Evolutionary conservation across 2,329 filamentous ascomycete genomes (phyloP), one percentile per base, ranked within the genome.

Genomic region (Apiospora arundinis): DNA sequence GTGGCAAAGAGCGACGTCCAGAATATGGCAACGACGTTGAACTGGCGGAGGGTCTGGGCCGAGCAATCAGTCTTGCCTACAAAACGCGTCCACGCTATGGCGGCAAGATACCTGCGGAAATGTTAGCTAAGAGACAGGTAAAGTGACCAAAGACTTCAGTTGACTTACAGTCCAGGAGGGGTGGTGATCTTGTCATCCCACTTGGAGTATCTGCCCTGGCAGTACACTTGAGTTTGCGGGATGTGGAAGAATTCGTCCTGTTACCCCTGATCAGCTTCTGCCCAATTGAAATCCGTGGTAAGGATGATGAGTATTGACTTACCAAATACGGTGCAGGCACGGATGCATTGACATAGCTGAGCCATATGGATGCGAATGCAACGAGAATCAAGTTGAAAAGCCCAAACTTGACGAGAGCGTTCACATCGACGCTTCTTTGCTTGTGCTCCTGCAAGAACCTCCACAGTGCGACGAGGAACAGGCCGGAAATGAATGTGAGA

Each of bases 151-250:
- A n/a, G 23, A 63, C 8, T 4, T 18, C 18, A 16, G 42, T 25
- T 2, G 40, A 81, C 85, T 80, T 85, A 94, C 84, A 99, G 84
- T 45, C 95, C 96, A 0, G 96, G 95, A 0, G 96, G 96, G 1
- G 96, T 99, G 0, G 96, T 99, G 79, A 99, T 96, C 81, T 98
- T 99, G 72, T 95, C 92, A 81, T 99, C 95, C 96, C 96, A 99
- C 70, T 93, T 87, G 16, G 81, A 80, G 83, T 92, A 97, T 70
- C 88, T 88, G 14, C 92, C 91, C 52, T 88, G 81, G 81, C 95
- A 98, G 81, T 97, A 99, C 42, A 89, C 90, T 77, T 97, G 94
- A 0, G 95, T 95, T 82, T 99, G 96, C 0, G 94, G 93, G 28
- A 98, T 92, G 80, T 99, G 94, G 74, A 96, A 97, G 42, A 94